Conservation (phyloP, 768 basidiomycete genomes). For the Filobasidium floriforme region DNA sequence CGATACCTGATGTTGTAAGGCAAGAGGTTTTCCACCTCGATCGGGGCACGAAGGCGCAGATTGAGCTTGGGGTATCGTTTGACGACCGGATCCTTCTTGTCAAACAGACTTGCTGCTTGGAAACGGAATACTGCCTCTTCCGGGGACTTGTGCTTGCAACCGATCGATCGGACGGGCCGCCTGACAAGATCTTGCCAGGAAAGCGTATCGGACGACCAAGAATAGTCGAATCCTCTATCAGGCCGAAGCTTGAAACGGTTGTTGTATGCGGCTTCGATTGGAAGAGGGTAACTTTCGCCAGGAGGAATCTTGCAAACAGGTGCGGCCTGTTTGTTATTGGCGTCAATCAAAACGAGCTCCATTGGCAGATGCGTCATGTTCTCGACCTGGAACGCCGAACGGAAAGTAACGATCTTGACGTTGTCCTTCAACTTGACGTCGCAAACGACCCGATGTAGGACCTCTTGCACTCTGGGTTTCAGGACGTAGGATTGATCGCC, state of each 20-base stretch:
- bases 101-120: constrained; percentile 80
- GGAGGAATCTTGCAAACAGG: constrained; percentile 80
- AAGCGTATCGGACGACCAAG: constrained; percentile 71
- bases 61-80: constrained; percentile 74
- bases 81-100: constrained; percentile 53
- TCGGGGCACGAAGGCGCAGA: constrained; percentile 78
- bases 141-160: constrained; percentile 72
- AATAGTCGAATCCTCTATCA: constrained; percentile 84
- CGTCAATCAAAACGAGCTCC: constrained; percentile 83
- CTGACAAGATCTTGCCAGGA: constrained; percentile 81
- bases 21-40: constrained; percentile 89
- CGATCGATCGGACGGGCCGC: constrained; percentile 62
- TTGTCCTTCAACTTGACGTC: constrained; percentile 84
- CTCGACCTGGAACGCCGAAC: constrained; percentile 84
- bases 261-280: constrained; percentile 78
- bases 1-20: constrained; percentile 91
- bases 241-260: constrained; percentile 79
- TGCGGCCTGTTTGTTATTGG: constrained; percentile 69
- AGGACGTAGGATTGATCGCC: constrained; percentile 82
- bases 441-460: constrained; percentile 72
- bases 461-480: constrained; percentile 66
- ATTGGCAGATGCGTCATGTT: constrained; percentile 86
- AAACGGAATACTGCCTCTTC: constrained; percentile 86
- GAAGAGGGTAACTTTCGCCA: constrained; percentile 77
- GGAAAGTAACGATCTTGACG: constrained; percentile 85